These are phyloP conservation scores for Thinopyrum elongatum DNA, from an alignment of 176 grass and related monocot genomes.

Conservation along the genomic window DNA sequence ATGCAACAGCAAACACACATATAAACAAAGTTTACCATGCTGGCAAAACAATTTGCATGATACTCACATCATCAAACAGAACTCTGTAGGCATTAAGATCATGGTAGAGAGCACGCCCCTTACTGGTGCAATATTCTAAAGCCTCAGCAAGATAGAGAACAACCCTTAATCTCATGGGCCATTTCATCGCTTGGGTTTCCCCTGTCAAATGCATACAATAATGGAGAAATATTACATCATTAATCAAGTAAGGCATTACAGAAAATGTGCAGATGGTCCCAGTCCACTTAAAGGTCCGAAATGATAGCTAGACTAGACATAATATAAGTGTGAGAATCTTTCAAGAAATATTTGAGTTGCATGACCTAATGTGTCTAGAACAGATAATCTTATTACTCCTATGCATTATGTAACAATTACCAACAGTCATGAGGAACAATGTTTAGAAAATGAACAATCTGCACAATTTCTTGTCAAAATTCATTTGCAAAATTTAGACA, in stretches of 20 bases:
- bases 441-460: not conserved
- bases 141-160: slow-evolving; percentile 91
- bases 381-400: not conserved
- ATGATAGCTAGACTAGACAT: not conserved
- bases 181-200: slow-evolving; percentile 98
- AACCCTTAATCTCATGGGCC: slow-evolving; percentile 95
- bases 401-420: not conserved
- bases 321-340: not conserved
- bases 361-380: not conserved
- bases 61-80: slow-evolving; percentile 90
- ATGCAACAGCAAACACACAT: slow-evolving; percentile 7
- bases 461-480: not conserved
- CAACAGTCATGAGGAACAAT: not conserved
- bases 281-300: not conserved
- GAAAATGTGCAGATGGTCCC: not conserved
- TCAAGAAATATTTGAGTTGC: not conserved
- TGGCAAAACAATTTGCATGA: slow-evolving; percentile 18
- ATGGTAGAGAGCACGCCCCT: slow-evolving; percentile 91
- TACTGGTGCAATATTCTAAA: slow-evolving; percentile 86
- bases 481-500: not conserved
- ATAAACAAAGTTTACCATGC: not conserved
- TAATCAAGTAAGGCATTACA: not conserved
- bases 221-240: slow-evolving; percentile 17
- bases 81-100: slow-evolving; percentile 99
- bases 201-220: slow-evolving; percentile 55